These are phyloP conservation scores for Hermanozyma aechmeae DNA, from an alignment of 805 yeast genomes.

Conservation along the genomic window DNA sequence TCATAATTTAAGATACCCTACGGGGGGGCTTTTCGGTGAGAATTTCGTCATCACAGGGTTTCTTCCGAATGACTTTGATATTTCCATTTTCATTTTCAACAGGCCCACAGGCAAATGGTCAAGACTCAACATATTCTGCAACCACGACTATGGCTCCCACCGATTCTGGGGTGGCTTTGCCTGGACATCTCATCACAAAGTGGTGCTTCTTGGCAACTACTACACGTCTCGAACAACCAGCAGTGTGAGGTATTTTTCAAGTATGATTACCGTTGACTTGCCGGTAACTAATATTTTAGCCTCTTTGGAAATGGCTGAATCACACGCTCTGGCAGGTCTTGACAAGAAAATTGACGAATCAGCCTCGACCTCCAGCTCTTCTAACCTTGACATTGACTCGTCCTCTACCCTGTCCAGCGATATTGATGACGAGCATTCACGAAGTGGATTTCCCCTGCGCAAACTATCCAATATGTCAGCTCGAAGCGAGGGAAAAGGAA, in stretches of 20 bases:
- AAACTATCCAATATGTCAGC: conserved; percentile 13
- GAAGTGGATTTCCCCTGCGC: conserved; percentile 2
- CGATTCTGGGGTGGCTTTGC: conserved; percentile 59
- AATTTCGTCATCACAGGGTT: conserved; percentile 57
- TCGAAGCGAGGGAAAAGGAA: conserved; percentile 11
- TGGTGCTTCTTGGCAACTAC: conserved; percentile 48
- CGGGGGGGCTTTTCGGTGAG: conserved; percentile 58
- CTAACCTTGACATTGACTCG: conserved; percentile 6
- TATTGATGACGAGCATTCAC: conserved; percentile 9
- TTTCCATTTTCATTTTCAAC: conserved; percentile 42
- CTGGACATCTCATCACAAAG: conserved; percentile 74
- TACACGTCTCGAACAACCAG: conserved; percentile 38
- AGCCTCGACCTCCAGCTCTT: neutral
- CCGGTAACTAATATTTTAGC: conserved; percentile 45
- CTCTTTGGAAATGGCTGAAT: conserved; percentile 31
- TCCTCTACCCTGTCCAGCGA: conserved; percentile 5
- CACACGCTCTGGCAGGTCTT: conserved; percentile 3
- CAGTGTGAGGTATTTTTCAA: conserved; percentile 38
- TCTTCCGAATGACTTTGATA: conserved; percentile 36
- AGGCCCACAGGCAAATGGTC: conserved; percentile 57
- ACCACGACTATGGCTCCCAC: conserved; percentile 45
- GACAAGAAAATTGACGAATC: neutral
- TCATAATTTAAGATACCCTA: conserved; percentile 41
- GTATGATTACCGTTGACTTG: conserved; percentile 41
- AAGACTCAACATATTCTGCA: conserved; percentile 43